Base-by-base conservation (phyloP, 257 asterid species). In the Knoxia roxburghii region DNA sequence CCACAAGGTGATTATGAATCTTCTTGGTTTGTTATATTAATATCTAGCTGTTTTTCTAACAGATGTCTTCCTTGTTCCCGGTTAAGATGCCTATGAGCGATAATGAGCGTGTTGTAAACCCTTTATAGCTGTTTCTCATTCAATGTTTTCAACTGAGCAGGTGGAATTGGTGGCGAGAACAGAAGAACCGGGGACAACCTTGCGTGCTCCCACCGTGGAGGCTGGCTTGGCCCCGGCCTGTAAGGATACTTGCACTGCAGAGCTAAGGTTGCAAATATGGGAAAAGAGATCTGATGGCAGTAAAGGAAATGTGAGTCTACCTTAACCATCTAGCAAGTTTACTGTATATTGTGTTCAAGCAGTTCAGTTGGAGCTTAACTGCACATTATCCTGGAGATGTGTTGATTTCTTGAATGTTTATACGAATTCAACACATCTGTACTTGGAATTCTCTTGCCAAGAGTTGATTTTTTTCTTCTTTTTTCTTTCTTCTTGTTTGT, bases 161-260 rank as follows among this genome's bases (percentile, higher is more conserved):
- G 96, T 88, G 43, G 95, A 86, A 78, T 49, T 93, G 77, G 90
- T 85, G 74, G 96, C 91, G 23, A 88, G 80, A 59, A 79, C 96
- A 29, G 68, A 78, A 71, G 96, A 90, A 70, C 81, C 84, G 0
- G 99, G 99, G 48, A 85, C 95, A 11, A 79, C 96, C 39, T 52
- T 93, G 77, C 97, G 97, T n/a, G 99, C 99, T 72, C 99, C 99
- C 58, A 93, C 99, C 39, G 68, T 76, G 15, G 99, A 93, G 75
- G 72, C 87, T 9, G 99, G 99, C 50, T 77, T 93, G 11, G 88
- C 95, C 64, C 97, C 99, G 20, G 94, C 91, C 60, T 93, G 97
- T 78, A 87, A 68, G 72, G 99, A 93, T 80, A 88, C 95, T 71
- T 90, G 99, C 77, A 85, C 66, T 43, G 96, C 86, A 30, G 83